Base-by-base conservation (phyloP, 2,329 filamentous ascomycete species). In the Ampelomyces quisqualis region DNA sequence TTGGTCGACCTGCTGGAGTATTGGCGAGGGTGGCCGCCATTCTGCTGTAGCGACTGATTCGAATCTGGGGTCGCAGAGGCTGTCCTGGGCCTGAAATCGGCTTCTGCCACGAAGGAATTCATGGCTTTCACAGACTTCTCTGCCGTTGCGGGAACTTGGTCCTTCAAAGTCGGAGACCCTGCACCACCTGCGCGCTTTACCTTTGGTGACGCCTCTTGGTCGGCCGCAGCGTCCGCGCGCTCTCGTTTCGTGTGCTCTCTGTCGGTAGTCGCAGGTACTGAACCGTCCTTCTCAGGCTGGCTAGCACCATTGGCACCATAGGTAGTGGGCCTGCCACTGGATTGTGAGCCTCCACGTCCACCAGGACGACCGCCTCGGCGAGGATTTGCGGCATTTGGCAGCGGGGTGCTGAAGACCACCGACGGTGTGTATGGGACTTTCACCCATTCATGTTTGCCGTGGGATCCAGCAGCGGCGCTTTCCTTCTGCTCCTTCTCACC, bases 361-460 rank as follows among this genome's bases (percentile, higher is more conserved):
- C 77, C 73, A 41, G 77, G 73, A 35, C 74, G 70, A 7, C 65
- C 67, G 28, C 67, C 67, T 53, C 67, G 57, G 17, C 67, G 58
- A 3, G 59, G 47, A 47, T 71, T 64, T 18, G 62, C 58, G 28
- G 67, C 64, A 21, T 55, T 68, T n/a, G 84, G 82, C 27, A 95
- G 68, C 19, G 86, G 88, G 1, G 93, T 96, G 65, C 88, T 86
- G 69, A 95, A 97, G 43, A 84, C 84, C 34, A 93, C 89, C 10
- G 82, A 85, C 7, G 90, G 91, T 9, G 88, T 88, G 60, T 90
- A 91, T 22, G 85, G 81, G 42, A 96, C 80, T 1, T 83, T 79
- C 43, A 88, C 83, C 91, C 93, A 97, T 60, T 90, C 88, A 58
- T 86, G 82, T 74, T 94, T 94, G 41, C 79, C 75, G 47, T 80